phyloP scores from a whole-genome alignment of 805 yeast genomes.

The Cyberlindnera saturnus region DNA sequence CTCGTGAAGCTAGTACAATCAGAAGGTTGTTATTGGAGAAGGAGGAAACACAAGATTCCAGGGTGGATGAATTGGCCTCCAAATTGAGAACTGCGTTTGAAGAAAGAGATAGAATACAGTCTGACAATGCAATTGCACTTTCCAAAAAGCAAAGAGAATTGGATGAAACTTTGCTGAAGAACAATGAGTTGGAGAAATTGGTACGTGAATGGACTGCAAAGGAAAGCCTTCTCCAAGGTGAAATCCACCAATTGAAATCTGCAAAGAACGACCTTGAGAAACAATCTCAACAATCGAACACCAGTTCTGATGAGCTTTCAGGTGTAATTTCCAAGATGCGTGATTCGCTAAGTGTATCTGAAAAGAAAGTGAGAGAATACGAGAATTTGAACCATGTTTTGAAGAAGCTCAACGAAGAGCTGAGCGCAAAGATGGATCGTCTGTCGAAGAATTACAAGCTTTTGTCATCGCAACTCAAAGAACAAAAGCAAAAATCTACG shows the following conservation, averaged over 20 bases:
- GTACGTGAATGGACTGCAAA: conserved; percentile 31
- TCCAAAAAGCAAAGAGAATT: conserved; percentile 59
- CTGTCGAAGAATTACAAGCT: conserved; percentile 64
- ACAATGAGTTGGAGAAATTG: conserved; percentile 33
- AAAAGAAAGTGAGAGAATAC: conserved; percentile 45
- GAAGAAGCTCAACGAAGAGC: conserved; percentile 58
- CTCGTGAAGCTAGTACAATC: conserved; percentile 70
- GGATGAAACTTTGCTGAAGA: conserved; percentile 50
- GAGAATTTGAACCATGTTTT: conserved; percentile 49
- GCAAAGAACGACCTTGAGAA: conserved; percentile 26
- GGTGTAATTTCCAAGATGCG: conserved; percentile 39
- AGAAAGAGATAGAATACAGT: conserved; percentile 57
- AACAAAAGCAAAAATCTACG: conserved; percentile 16
- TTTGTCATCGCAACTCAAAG: conserved; percentile 44
- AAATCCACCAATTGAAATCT: conserved; percentile 26
- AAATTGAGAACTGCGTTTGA: conserved; percentile 47
- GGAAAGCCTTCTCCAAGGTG: conserved; percentile 25
- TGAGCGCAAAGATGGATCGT: conserved; percentile 60
- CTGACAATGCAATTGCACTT: conserved; percentile 40
- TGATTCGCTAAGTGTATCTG: conserved; percentile 45
- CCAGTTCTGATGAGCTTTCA: conserved; percentile 28
- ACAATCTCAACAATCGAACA: conserved; percentile 19
- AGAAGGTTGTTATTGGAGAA: conserved; percentile 62
- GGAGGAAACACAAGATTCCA: conserved; percentile 50
- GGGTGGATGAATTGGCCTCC: conserved; percentile 48